Evolutionary conservation across 1,284 basidiomycete species (phyloP), one percentile per base, ranked within the genome.

Genomic region (Pyrrhoderma lamaoense): DNA sequence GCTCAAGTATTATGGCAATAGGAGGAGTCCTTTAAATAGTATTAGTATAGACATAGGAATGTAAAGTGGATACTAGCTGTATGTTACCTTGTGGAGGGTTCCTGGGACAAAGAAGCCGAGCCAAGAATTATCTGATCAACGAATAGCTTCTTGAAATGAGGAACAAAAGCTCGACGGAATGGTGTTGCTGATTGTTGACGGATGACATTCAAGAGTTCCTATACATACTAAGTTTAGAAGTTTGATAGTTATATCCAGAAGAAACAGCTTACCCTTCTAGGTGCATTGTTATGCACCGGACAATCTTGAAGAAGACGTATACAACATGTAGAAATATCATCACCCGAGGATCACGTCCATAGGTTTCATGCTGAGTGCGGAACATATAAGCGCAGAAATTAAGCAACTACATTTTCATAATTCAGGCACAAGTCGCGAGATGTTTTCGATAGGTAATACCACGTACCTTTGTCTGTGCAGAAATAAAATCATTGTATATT

Each of bases 161-260:
- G 78, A 25, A 96, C 73, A 57, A 98, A 83, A 14, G 86, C 86
- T 36, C 83, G 79, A 45, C 93, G 79, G 61, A 93, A 85, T 25
- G 87, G 81, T 23, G 87, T 89, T 8, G 80, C 82, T 56, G 95
- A 79, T 34, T 99, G 80, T 68, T 99, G 95, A 18, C 96, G 82
- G 44, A 95, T 87, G 2, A 95, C 93, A 9, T 95, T 85, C 66
- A 97, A 82, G 38, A 99, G 73, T 66, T 99, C 96, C 88, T 94
- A 63, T 18, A 19, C 59, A 56, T 23, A 51, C 52, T 36, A 40
- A 36, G 34, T 46, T 38, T 23, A 13, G 31, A 22, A 45, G 3
- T 18, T 13, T 49, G 9, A 51, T 21, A 36, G 31, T 13, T 25
- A 11, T n/a, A 38, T 9, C 16, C 19, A 19, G 27, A 42, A 27